Evolutionary conservation across 225 moss, liverwort and hornwort genomes (phyloP).

Genomic region (Takakia lepidozioides): DNA sequence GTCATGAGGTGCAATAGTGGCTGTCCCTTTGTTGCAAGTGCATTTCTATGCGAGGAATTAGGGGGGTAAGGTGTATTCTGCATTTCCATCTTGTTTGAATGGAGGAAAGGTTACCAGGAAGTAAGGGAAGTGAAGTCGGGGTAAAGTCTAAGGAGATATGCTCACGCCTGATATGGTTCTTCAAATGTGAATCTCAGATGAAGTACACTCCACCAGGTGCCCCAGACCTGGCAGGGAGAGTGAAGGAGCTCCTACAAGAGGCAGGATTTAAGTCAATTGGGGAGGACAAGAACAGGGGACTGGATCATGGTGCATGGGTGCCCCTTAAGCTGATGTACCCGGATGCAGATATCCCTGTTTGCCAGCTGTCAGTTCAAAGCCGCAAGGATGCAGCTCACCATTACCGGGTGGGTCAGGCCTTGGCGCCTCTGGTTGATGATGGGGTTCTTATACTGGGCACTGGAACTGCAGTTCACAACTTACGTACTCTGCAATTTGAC

Average conservation of each 20-base stretch:
- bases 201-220: slow-evolving; percentile 67
- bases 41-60: too few relatives aligned
- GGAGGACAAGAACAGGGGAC: slow-evolving; percentile 53
- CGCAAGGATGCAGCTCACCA: slow-evolving; percentile 48
- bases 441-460: slow-evolving; percentile 75
- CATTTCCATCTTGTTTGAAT: too few relatives aligned
- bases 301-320: slow-evolving; percentile 89
- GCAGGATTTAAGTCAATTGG: slow-evolving; percentile 61
- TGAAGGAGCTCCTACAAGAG: slow-evolving; percentile 44
- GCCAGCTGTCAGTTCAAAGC: slow-evolving; percentile 67
- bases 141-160: too few relatives aligned
- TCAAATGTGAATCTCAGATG: too few relatives aligned
- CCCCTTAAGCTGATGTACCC: slow-evolving; percentile 70
- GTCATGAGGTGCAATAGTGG: too few relatives aligned
- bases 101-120: too few relatives aligned
- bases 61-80: too few relatives aligned
- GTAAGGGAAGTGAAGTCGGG: too few relatives aligned
- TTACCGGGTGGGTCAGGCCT: slow-evolving; percentile 63
- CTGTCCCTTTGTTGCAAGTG: too few relatives aligned
- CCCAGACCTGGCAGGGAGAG: slow-evolving; percentile 52
- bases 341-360: slow-evolving; percentile 55
- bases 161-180: too few relatives aligned
- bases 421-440: slow-evolving; percentile 65
- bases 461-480: slow-evolving; percentile 72
- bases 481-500: slow-evolving; percentile 2